These are phyloP conservation scores for Stylonectria norvegica DNA, from an alignment of 2,329 filamentous ascomycete genomes.

Conservation along the genomic window DNA sequence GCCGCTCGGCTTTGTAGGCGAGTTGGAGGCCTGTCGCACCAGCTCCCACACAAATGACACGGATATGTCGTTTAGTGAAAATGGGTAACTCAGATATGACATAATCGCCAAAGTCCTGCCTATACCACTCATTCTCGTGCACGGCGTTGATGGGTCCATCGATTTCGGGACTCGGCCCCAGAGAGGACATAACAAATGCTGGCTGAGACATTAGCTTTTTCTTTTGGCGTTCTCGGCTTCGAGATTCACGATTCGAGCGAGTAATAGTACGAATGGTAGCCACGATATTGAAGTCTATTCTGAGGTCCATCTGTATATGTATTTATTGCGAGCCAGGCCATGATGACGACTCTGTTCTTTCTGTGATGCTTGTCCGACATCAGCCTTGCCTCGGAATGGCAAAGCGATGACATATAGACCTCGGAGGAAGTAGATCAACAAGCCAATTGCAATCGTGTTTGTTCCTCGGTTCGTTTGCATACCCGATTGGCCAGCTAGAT, in stretches of 20 bases:
- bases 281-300: no score
- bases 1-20: conserved; percentile 2
- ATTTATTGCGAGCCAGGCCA: no score
- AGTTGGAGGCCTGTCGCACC: conserved; percentile 5
- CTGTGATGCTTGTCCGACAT: no score
- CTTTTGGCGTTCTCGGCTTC: no score
- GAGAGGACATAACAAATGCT: background rate
- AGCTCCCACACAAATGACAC: conserved; percentile 6
- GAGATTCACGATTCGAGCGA: no score
- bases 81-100: conserved; percentile 3
- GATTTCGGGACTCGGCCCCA: background rate
- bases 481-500: no score
- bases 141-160: background rate
- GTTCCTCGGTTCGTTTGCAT: background rate
- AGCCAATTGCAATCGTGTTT: background rate
- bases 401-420: background rate
- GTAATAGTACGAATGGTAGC: no score
- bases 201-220: background rate
- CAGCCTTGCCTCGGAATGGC: background rate
- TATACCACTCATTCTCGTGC: conserved; percentile 3
- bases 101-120: conserved; percentile 3
- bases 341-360: no score
- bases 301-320: no score
- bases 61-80: conserved; percentile 2
- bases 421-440: background rate